phyloP scores from a whole-genome alignment of 768 basidiomycete species.

The Hypsizygus marmoreus region DNA sequence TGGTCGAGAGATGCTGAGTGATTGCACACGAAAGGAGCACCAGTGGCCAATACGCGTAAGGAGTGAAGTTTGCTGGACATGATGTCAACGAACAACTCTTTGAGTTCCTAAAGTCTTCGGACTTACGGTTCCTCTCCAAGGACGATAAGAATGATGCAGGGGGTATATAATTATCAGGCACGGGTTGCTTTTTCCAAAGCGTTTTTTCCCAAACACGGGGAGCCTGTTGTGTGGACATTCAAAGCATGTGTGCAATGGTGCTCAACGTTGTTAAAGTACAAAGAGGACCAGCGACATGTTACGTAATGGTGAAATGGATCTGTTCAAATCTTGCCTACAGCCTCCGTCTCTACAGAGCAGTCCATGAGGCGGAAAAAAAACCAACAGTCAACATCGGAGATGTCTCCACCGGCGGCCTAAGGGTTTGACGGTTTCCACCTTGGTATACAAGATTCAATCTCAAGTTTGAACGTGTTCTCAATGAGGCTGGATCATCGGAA shows the following conservation, averaged over 20 bases:
- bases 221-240: constrained; percentile 15
- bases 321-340: no score
- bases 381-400: no score
- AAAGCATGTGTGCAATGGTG: no score
- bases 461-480: background rate
- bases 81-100: constrained; percentile 12
- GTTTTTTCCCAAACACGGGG: constrained; percentile 64
- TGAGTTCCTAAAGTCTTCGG: constrained; percentile 12
- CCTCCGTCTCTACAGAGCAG: no score
- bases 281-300: no score
- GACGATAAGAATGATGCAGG: constrained; percentile 72
- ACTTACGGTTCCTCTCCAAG: constrained; percentile 76
- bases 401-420: no score
- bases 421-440: no score
- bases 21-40: constrained; percentile 73
- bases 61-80: constrained; percentile 71
- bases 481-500: background rate
- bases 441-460: no score
- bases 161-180: constrained; percentile 87
- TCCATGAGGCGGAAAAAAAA: no score
- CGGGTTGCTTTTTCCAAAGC: constrained; percentile 76
- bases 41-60: constrained; percentile 75
- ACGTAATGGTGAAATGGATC: no score
- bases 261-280: no score
- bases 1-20: constrained; percentile 81